These are phyloP conservation scores for Tardiomyces depauwii DNA, from an alignment of 1,139 yeast species.

Conservation along the genomic window DNA sequence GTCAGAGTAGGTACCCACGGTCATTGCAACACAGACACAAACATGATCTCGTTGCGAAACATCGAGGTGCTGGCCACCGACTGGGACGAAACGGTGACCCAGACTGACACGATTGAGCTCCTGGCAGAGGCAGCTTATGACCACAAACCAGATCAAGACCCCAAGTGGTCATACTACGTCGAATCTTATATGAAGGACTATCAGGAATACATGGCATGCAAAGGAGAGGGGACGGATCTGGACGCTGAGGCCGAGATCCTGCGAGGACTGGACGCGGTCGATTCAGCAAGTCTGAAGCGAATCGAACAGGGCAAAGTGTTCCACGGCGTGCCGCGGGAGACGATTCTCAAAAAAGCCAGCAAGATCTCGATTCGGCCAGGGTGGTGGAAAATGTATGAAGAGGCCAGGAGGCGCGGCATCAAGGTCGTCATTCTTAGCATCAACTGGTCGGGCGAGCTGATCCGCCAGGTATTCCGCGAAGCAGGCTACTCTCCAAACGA, in stretches of 20 bases:
- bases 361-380: conserved; percentile 35
- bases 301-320: conserved; percentile 35
- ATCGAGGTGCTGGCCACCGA: conserved; percentile 34
- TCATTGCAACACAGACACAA: no score
- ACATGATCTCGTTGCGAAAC: conserved; percentile 5
- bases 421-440: conserved; percentile 45
- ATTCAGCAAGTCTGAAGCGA: conserved; percentile 39
- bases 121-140: conserved; percentile 42
- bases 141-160: conserved; percentile 28
- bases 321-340: conserved; percentile 28
- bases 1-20: no score
- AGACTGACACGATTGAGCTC: conserved; percentile 41
- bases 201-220: conserved; percentile 12
- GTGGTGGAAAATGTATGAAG: conserved; percentile 30
- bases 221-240: conserved; percentile 17
- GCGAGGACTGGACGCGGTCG: conserved; percentile 35
- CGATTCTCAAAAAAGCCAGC: conserved; percentile 28
- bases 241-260: conserved; percentile 36
- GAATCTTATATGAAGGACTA: conserved; percentile 36
- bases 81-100: conserved; percentile 66
- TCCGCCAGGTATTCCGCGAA: conserved; percentile 30
- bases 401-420: conserved; percentile 17
- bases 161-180: conserved; percentile 37
- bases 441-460: conserved; percentile 51
- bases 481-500: conserved; percentile 24